phyloP scores from a whole-genome alignment of 352 stramenopile genomes.

The Phytophthora sansomeana region DNA sequence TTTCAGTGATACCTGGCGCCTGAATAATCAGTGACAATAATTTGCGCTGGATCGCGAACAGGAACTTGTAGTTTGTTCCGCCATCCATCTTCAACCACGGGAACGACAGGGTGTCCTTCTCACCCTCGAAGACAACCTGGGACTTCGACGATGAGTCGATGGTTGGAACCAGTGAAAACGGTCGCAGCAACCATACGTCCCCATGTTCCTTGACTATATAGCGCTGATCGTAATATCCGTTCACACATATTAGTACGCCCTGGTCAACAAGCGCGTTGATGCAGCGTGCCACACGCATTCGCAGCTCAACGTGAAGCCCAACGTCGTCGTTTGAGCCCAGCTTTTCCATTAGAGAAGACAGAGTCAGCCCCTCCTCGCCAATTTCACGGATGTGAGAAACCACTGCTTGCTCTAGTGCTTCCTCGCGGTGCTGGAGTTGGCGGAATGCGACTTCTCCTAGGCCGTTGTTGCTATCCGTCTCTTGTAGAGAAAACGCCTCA shows the following conservation, averaged over 20 bases:
- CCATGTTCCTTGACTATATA: slow-evolving; percentile 72
- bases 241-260: slow-evolving; percentile 66
- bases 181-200: slow-evolving; percentile 72
- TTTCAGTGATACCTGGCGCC: slow-evolving; percentile 67
- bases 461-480: slow-evolving; percentile 28
- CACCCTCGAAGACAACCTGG: slow-evolving; percentile 72
- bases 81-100: slow-evolving; percentile 89
- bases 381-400: slow-evolving; percentile 45
- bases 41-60: slow-evolving; percentile 83
- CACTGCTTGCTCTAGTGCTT: slow-evolving; percentile 32
- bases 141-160: slow-evolving; percentile 26
- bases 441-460: slow-evolving; percentile 26
- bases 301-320: slow-evolving; percentile 18
- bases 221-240: slow-evolving; percentile 74
- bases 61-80: slow-evolving; percentile 73
- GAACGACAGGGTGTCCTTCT: slow-evolving; percentile 81
- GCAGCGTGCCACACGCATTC: slow-evolving; percentile 32
- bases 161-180: slow-evolving; percentile 62
- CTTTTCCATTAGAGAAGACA: slow-evolving; percentile 39
- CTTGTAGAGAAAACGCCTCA: slow-evolving; percentile 65
- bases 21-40: slow-evolving; percentile 64
- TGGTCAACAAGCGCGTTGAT: slow-evolving; percentile 63
- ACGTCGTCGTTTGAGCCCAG: slow-evolving; percentile 10
- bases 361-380: slow-evolving; percentile 52
- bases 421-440: slow-evolving; percentile 32